Conservation (phyloP, 176 grass and related monocot species). For the Phoenix dactylifera region DNA sequence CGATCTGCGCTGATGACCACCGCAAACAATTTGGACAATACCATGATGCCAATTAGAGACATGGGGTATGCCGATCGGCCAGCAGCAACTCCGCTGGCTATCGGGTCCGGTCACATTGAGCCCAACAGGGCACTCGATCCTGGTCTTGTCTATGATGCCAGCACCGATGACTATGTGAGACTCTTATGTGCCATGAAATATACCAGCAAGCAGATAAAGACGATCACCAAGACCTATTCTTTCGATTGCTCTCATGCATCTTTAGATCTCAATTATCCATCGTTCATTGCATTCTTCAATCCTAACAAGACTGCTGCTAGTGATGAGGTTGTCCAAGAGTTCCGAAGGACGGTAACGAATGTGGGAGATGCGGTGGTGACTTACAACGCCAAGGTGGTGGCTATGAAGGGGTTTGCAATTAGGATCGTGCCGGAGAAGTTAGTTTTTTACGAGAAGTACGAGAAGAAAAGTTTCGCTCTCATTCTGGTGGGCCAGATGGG, state of each 20-base stretch:
- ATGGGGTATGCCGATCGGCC: constrained; percentile 1
- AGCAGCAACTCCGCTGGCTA: constrained; percentile 33
- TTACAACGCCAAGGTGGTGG: constrained; percentile 40
- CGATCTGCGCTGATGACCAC: constrained; percentile 84
- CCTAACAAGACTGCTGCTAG: neutral
- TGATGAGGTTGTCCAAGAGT: neutral
- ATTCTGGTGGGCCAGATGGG: constrained; percentile 7
- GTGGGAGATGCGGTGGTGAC: constrained; percentile 39
- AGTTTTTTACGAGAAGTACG: neutral
- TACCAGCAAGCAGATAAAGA: constrained; percentile 47
- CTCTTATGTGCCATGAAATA: constrained; percentile 64
- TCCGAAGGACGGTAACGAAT: constrained; percentile 47
- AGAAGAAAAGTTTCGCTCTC: no score
- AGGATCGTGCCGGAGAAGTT: constrained; percentile 26
- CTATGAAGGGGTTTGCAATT: constrained; percentile 34
- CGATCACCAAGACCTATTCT: constrained; percentile 35
- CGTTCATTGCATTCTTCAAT: constrained; percentile 24
- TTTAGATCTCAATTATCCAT: constrained; percentile 49
- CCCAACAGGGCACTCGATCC: constrained; percentile 69
- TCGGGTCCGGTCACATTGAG: constrained; percentile 58
- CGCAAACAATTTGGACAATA: constrained; percentile 35
- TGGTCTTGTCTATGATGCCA: constrained; percentile 59
- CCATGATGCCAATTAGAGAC: constrained; percentile 28
- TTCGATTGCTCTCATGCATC: constrained; percentile 37
- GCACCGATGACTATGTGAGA: constrained; percentile 38